These are phyloP conservation scores for Rhizodiscina lignyota DNA, from an alignment of 495 filamentous ascomycete genomes.

Conservation along the genomic window DNA sequence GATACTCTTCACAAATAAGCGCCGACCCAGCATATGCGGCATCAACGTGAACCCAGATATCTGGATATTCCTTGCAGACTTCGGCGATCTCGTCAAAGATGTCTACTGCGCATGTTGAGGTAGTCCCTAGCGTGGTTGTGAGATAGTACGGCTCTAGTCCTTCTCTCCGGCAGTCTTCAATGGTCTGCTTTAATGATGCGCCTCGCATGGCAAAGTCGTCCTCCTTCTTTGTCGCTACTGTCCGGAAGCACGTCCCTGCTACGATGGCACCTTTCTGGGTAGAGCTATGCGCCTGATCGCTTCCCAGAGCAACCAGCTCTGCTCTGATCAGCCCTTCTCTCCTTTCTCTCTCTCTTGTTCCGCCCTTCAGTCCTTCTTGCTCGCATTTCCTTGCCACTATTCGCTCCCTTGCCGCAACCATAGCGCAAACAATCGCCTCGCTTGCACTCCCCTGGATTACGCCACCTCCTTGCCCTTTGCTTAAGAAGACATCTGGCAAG, in stretches of 20 bases:
- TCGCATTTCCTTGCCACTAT: slow-evolving; percentile 8
- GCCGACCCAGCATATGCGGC: slow-evolving; percentile 86
- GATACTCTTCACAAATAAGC: slow-evolving; percentile 65
- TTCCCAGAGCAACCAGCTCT: slow-evolving; percentile 65
- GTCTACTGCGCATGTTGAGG: slow-evolving; percentile 76
- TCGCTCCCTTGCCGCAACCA: slow-evolving; percentile 80
- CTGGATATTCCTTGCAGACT: slow-evolving; percentile 42
- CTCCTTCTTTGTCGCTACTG: slow-evolving; percentile 40
- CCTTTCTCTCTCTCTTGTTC: slow-evolving; percentile 42
- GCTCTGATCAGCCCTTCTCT: slow-evolving; percentile 46
- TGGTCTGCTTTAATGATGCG: slow-evolving; percentile 33
- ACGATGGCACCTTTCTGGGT: slow-evolving; percentile 81
- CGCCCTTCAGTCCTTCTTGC: slow-evolving; percentile 20
- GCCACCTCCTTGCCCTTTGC: slow-evolving; percentile 64
- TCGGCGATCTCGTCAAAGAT: slow-evolving; percentile 54
- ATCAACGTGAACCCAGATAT: slow-evolving; percentile 91
- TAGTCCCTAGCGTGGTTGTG: slow-evolving; percentile 75
- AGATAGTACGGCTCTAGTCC: slow-evolving; percentile 75
- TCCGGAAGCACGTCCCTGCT: slow-evolving; percentile 61
- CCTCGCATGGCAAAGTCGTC: slow-evolving; percentile 60
- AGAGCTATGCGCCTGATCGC: slow-evolving; percentile 62
- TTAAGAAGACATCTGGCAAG: slow-evolving; percentile 62
- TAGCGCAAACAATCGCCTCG: slow-evolving; percentile 71
- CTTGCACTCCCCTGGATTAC: slow-evolving; percentile 91
- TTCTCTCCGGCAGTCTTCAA: slow-evolving; percentile 43